Evolutionary conservation across 169 alveolate genomes (phyloP), one percentile per base, ranked within the genome.

Genomic region (Plasmodium falciparum): DNA sequence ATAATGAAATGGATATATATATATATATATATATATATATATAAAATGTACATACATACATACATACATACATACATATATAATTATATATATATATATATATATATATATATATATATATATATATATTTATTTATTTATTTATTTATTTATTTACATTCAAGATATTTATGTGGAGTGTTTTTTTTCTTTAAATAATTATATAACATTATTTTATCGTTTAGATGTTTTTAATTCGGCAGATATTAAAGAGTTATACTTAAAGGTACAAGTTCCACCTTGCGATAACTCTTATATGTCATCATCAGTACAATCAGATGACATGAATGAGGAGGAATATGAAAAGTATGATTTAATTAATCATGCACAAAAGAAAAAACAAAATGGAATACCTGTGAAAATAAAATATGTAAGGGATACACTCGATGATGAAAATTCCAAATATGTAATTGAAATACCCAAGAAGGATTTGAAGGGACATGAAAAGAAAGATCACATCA

Each of bases 381-480:
- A 76, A 3, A 76, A 59, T 58, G 76, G 76, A 76, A 76, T 76
- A 26, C 89, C 89, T 9, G 78, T 76, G 11, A 76, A 76, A 52
- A 76, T 76, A 76, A 76, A 52, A 76, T 76, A 76, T 71, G 65
- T 76, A 65, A 65, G 52, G 15, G 89, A 76, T 45, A 17, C 89
- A 13, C 43, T 54, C 9, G 61, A 76, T 56, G 89, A 76, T 76
- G 72, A 58, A n/a, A 76, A 76, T 24, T 76, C 89, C 13, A 76
- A 76, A n/a, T 76, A 76, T 58, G 89, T 76, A 24, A 76, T 76
- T 65, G 89, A 76, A 13, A 76, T 76, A 29, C 89, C 89, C 15
- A 66, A 76, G 22, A 69, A 71, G 8, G 89, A 76, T 52, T 26
- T 76, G 71, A 71, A 52, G 6, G 47, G 52, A 20, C 20, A 59